These are phyloP conservation scores for Geosmithia putterillii DNA, from an alignment of 2,329 filamentous ascomycete genomes.

Conservation along the genomic window DNA sequence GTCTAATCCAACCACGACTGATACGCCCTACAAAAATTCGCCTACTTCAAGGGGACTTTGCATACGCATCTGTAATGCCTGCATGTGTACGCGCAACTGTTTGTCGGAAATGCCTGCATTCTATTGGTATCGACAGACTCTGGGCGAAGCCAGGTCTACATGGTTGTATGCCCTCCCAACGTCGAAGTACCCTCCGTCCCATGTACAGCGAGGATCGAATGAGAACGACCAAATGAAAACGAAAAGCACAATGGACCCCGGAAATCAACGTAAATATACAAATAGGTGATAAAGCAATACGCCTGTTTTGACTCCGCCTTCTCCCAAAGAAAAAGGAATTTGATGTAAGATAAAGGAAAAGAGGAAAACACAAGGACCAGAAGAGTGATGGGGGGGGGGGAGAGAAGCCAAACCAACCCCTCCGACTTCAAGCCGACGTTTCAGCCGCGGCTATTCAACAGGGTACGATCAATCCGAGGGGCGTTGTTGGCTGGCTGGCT, in stretches of 20 bases:
- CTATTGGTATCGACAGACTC: not conserved
- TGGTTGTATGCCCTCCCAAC: not conserved
- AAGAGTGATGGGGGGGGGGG: not conserved
- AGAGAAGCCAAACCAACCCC: not conserved
- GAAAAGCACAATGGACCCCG: too few species aligned
- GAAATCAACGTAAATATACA: not conserved
- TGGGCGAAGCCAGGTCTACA: not conserved
- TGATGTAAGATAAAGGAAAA: too few species aligned
- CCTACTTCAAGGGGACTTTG: too few species aligned
- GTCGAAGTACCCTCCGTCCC: not conserved
- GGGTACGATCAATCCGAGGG: too few species aligned
- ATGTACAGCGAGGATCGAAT: not conserved
- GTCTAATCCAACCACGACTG: too few species aligned
- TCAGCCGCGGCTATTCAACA: too few species aligned
- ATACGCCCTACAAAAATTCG: too few species aligned
- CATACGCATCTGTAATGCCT: too few species aligned
- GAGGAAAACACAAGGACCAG: too few species aligned
- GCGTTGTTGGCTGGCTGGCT: not conserved
- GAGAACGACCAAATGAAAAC: not conserved
- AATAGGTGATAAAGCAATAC: not conserved
- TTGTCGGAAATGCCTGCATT: not conserved
- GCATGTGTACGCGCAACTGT: too few species aligned
- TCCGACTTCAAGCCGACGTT: too few species aligned
- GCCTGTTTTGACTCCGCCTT: constrained; percentile 1
- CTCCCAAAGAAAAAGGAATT: not conserved